Evolutionary conservation across 352 stramenopile genomes (phyloP), one percentile per base, ranked within the genome.

Genomic region (Globisporangium paroecandrum): DNA sequence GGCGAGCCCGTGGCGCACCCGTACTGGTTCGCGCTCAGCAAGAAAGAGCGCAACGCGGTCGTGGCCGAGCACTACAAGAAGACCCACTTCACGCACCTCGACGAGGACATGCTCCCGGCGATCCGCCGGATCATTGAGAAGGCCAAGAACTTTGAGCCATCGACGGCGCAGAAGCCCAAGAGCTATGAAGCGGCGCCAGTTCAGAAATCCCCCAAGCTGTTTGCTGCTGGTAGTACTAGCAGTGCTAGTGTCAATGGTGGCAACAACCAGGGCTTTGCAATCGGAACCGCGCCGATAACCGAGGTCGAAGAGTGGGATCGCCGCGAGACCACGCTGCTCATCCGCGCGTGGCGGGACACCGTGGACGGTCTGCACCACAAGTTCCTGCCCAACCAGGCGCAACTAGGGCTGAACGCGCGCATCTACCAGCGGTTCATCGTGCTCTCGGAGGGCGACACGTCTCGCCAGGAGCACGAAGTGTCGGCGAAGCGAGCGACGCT

Each of bases 1-100:
- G 56, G 55, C 0, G 54, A 27, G 25, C 55, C 64, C 6, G 56
- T 63, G 55, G 22, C 55, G 13, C 54, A 56, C n/a, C 12, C 18
- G 4, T 47, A 69, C 27, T 69, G 64, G 64, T 63, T 51, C 22
- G 38, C 64, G 27, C 64, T 69, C n/a, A 55, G 46, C 27, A 69
- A 63, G 56, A 69, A 69, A 13, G 36, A 69, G 54, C 64, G 56
- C 27, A 63, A 46, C n/a, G 41, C 43, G 3, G 29, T 69, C 3
- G 54, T 69, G 5, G 24, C 54, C 4, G 54, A 69, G 55, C 64
- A 69, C 56, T 69, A 69, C 55, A 69, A 69, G 38, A 69, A 69
- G 32, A 69, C 54, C 18, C 64, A 69, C 43, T 69, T 69, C 46
- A 58, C 64, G 56, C 43, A 62, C 43, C 32, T 69, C 20, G 64